A percentile compares a stretch with the other conserved stretches of the same genome.
Evolutionary conservation across 129 eudicot species (phyloP).

Genomic region (Saussurea involucrata): DNA sequence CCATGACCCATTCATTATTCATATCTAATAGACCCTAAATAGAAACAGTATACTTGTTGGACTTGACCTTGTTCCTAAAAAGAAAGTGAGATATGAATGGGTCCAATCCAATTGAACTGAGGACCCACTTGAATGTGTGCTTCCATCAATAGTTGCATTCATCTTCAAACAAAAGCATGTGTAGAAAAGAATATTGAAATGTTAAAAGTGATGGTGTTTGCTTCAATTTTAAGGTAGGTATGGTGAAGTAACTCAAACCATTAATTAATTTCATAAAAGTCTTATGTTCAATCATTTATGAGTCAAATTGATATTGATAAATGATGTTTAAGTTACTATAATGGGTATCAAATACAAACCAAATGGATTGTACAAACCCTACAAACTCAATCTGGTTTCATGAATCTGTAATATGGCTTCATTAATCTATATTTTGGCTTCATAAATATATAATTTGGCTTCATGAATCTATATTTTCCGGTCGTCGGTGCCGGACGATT

Average conservation of each 20-base stretch:
- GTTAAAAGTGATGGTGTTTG: conserved; percentile 13
- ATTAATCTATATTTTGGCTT: too few species aligned
- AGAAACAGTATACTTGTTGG: not conserved
- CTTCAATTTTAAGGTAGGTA: conserved; percentile 35
- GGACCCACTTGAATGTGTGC: conserved; percentile 26
- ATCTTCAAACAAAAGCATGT: conserved; percentile 17
- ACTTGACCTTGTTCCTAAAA: not conserved
- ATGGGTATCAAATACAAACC: too few species aligned
- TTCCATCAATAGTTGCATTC: conserved; percentile 16
- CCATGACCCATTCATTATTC: too few species aligned
- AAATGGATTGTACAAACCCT: too few species aligned
- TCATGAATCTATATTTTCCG: too few species aligned
- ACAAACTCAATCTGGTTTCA: too few species aligned
- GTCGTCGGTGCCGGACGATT: too few species aligned
- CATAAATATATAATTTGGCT: too few species aligned
- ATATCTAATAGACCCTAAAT: too few species aligned
- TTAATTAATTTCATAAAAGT: conserved; percentile 4
- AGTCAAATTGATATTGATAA: not conserved
- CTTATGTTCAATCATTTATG: not conserved
- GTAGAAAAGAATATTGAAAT: conserved; percentile 16
- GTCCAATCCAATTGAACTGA: not conserved
- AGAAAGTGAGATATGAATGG: not conserved
- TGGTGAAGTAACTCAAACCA: conserved; percentile 1
- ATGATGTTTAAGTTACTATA: not conserved
- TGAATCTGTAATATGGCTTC: too few species aligned